Conservation (phyloP, 805 yeast species). For the Grigorovia yakushimaensis region DNA sequence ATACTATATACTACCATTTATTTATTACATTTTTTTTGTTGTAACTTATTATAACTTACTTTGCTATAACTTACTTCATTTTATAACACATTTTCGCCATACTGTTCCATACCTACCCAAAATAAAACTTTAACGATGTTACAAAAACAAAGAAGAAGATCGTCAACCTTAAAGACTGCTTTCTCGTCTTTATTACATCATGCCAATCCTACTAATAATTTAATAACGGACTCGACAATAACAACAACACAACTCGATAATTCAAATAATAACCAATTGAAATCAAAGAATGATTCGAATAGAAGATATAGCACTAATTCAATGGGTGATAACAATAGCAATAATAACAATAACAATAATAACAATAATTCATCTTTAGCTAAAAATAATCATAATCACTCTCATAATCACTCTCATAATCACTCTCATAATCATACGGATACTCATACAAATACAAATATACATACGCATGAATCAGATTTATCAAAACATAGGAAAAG, state of each 20-base stretch:
- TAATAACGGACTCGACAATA: neutral
- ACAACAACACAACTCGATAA: neutral
- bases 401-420: too few species aligned
- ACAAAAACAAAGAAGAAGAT: conserved; percentile 8
- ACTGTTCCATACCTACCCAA: too few species aligned
- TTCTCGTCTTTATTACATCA: conserved; percentile 16
- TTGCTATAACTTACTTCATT: too few species aligned
- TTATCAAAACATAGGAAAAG: neutral
- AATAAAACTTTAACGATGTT: neutral
- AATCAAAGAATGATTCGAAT: neutral
- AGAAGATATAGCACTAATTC: conserved; percentile 4
- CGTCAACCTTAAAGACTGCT: conserved; percentile 21
- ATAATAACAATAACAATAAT: too few species aligned
- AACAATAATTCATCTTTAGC: neutral
- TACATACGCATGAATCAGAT: too few species aligned
- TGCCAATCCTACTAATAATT: neutral
- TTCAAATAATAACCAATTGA: neutral
- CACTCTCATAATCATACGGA: too few species aligned
- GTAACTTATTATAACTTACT: too few species aligned
- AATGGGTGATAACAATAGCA: neutral
- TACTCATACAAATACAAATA: too few species aligned
- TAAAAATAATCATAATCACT: too few species aligned
- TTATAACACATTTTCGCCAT: too few species aligned
- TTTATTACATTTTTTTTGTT: too few species aligned
- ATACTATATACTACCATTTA: too few species aligned